Conservation (phyloP, 2,329 filamentous ascomycete genomes). For the Aaosphaeria arxii region DNA sequence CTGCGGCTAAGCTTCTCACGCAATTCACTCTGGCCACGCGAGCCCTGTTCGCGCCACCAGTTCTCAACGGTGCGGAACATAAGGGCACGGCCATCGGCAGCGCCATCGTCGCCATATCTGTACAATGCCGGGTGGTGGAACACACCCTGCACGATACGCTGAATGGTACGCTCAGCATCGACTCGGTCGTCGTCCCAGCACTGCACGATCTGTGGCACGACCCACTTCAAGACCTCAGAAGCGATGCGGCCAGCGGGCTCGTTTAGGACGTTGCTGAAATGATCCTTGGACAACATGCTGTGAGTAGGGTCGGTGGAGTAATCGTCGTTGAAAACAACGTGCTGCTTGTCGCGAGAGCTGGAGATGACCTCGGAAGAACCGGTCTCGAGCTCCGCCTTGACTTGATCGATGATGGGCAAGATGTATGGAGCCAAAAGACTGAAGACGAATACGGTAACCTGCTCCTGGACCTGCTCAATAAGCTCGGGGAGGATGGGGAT, state of each 20-base stretch:
- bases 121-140: slow-evolving; percentile 86
- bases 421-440: slow-evolving; percentile 87
- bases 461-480: slow-evolving; percentile 81
- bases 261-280: slow-evolving; percentile 87
- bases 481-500: slow-evolving; percentile 83
- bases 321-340: slow-evolving; percentile 82
- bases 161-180: slow-evolving; percentile 68
- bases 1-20: slow-evolving; percentile 72
- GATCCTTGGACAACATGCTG: slow-evolving; percentile 94
- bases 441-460: slow-evolving; percentile 87
- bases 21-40: slow-evolving; percentile 63
- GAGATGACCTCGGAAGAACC: slow-evolving; percentile 85
- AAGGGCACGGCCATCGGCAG: slow-evolving; percentile 65
- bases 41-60: slow-evolving; percentile 74
- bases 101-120: slow-evolving; percentile 66
- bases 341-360: slow-evolving; percentile 78
- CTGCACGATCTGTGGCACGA: slow-evolving; percentile 82
- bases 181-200: slow-evolving; percentile 77
- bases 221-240: slow-evolving; percentile 75
- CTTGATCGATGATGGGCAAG: slow-evolving; percentile 78
- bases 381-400: slow-evolving; percentile 81
- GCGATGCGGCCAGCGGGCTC: slow-evolving; percentile 83
- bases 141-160: slow-evolving; percentile 76
- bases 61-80: slow-evolving; percentile 79
- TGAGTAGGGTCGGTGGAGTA: slow-evolving; percentile 78